Evolutionary conservation across 75 land plant species (phyloP).

Genomic region (Picea glauca): DNA sequence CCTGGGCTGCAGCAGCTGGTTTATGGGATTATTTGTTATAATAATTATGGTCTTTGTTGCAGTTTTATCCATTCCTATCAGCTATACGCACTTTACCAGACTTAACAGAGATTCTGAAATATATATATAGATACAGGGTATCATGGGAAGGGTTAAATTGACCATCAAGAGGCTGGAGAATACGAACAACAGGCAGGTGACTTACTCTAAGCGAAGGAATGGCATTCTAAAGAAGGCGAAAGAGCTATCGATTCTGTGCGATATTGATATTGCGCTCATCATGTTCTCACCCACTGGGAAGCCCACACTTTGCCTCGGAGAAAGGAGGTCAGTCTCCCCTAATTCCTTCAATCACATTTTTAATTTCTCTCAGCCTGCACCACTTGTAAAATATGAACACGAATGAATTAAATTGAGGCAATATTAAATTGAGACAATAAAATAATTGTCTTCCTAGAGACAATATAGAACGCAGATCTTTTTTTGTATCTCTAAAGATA

Average conservation of each 20-base stretch:
- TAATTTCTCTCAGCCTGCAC: too few relatives aligned
- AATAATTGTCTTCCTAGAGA: too few relatives aligned
- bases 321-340: constrained; percentile 25
- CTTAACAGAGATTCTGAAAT: neutral
- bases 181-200: constrained; percentile 39
- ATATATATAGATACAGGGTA: neutral
- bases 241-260: constrained; percentile 65
- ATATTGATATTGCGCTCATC: constrained; percentile 54
- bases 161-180: constrained; percentile 65
- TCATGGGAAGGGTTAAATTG: constrained; percentile 65
- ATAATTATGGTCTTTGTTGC: too few relatives aligned
- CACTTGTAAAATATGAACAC: too few relatives aligned
- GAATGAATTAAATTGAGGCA: too few relatives aligned
- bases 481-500: too few relatives aligned
- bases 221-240: constrained; percentile 74
- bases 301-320: constrained; percentile 33
- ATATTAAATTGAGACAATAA: too few relatives aligned
- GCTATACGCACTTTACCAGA: too few relatives aligned
- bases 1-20: too few relatives aligned
- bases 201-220: constrained; percentile 53
- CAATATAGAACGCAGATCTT: too few relatives aligned
- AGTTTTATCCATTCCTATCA: too few relatives aligned
- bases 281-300: constrained; percentile 72
- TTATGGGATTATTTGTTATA: too few relatives aligned
- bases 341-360: neutral